phyloP scores from a whole-genome alignment of 2,329 filamentous ascomycete species.

The Gnomoniopsis sp. region DNA sequence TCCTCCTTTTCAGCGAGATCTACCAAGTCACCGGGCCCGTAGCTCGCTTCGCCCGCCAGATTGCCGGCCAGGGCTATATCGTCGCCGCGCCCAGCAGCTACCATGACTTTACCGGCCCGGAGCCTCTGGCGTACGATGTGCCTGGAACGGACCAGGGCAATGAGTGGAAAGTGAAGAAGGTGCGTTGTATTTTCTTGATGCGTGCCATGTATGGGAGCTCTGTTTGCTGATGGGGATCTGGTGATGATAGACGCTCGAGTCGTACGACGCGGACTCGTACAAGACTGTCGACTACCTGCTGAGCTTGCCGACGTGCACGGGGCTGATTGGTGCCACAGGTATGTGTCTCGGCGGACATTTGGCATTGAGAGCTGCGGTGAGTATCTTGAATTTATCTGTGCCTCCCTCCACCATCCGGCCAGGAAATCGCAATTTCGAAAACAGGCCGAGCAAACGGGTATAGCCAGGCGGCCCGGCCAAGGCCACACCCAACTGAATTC shows the following conservation, averaged over 20 bases:
- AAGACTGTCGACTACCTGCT: slow-evolving; percentile 68
- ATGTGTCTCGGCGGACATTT: slow-evolving; percentile 96
- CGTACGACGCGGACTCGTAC: slow-evolving; percentile 78
- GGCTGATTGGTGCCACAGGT: slow-evolving; percentile 72
- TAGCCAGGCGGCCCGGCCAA: no score
- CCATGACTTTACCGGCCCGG: slow-evolving; percentile 87
- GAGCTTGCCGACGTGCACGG: slow-evolving; percentile 73
- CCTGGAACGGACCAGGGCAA: slow-evolving; percentile 88
- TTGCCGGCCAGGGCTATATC: slow-evolving; percentile 89
- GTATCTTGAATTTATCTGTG: slow-evolving; percentile 20
- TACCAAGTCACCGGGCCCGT: slow-evolving; percentile 80
- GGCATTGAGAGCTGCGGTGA: slow-evolving; percentile 56
- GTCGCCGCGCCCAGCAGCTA: slow-evolving; percentile 88
- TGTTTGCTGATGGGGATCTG: not conserved
- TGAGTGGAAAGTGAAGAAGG: slow-evolving; percentile 79
- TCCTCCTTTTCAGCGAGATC: slow-evolving; percentile 89
- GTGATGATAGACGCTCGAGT: slow-evolving; percentile 64
- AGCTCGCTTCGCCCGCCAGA: slow-evolving; percentile 83
- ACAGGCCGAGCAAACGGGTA: no score
- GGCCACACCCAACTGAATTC: no score
- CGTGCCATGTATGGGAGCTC: not conserved
- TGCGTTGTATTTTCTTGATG: slow-evolving; percentile 24
- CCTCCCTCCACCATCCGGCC: no score
- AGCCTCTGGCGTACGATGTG: slow-evolving; percentile 79
- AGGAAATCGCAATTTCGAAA: no score